A percentile compares a stretch with the other conserved stretches of the same genome.
Conservation (phyloP, 371 early-diverging fungal genomes). For the Funneliformis caledonium region DNA sequence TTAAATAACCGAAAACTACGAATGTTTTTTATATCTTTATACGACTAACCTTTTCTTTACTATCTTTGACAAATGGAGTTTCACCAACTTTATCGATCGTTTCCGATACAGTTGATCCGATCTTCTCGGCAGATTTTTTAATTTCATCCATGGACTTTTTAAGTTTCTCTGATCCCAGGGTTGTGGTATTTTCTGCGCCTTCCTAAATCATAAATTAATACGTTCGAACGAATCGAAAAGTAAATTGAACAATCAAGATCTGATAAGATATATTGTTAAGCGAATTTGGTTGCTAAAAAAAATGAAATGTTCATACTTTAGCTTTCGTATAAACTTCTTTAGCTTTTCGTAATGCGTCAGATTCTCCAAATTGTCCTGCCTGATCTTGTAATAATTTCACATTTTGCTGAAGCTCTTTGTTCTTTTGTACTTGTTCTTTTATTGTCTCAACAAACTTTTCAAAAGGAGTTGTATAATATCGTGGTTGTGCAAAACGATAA, state of each 20-base stretch:
- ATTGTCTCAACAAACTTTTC: constrained; percentile 81
- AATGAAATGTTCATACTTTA: constrained; percentile 51
- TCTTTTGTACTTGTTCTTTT: constrained; percentile 90
- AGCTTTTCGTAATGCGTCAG: constrained; percentile 87
- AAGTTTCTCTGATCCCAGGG: constrained; percentile 58
- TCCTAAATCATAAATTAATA: constrained; percentile 41
- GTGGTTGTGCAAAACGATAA: neutral
- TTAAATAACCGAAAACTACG: neutral
- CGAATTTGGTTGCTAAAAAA: neutral
- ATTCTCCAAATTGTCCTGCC: constrained; percentile 78
- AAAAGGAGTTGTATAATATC: constrained; percentile 43
- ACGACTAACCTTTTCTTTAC: constrained; percentile 75
- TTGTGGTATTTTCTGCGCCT: constrained; percentile 49
- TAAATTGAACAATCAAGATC: too few species aligned
- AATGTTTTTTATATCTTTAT: constrained; percentile 42
- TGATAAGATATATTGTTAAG: neutral
- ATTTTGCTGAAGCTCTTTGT: constrained; percentile 86
- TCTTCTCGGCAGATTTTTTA: constrained; percentile 73
- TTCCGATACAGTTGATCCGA: constrained; percentile 75
- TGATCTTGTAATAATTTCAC: constrained; percentile 89
- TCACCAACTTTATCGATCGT: constrained; percentile 86
- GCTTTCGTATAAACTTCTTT: constrained; percentile 80
- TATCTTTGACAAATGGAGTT: constrained; percentile 81
- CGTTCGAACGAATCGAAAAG: too few species aligned
- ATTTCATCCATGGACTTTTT: constrained; percentile 78